Conservation (phyloP, 2,329 filamentous ascomycete species). For the Beauveria pseudobassiana region DNA sequence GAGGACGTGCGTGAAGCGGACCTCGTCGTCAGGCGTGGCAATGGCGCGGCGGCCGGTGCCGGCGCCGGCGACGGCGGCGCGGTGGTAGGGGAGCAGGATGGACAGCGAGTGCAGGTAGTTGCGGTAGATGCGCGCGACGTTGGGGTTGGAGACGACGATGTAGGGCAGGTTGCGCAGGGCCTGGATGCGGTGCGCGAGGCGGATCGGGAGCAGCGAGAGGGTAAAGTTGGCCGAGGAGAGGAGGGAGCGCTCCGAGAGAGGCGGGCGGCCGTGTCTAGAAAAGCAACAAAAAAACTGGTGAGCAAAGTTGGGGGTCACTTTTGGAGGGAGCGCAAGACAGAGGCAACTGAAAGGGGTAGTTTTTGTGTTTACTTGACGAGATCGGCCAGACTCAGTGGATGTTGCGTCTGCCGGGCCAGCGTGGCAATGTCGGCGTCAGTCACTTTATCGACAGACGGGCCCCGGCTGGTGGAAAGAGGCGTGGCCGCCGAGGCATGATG, state of each 20-base stretch:
- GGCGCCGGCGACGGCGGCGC: constrained; percentile 37
- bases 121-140: constrained; percentile 88
- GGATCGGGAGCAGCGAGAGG: constrained; percentile 81
- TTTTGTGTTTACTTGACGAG: constrained; percentile 67
- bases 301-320: too few species aligned
- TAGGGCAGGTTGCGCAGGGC: constrained; percentile 89
- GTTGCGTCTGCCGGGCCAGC: constrained; percentile 69
- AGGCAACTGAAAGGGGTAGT: too few species aligned
- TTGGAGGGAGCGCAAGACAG: too few species aligned
- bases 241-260: constrained; percentile 70
- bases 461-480: constrained; percentile 12
- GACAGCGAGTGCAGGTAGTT: constrained; percentile 94
- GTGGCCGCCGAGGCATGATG: neutral
- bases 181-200: constrained; percentile 88
- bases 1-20: constrained; percentile 84
- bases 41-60: constrained; percentile 29
- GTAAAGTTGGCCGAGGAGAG: constrained; percentile 94
- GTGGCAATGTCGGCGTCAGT: constrained; percentile 70
- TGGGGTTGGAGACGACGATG: constrained; percentile 96
- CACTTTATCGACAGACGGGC: constrained; percentile 25
- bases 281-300: neutral
- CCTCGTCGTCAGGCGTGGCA: constrained; percentile 72
- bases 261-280: constrained; percentile 67
- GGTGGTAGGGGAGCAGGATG: constrained; percentile 73
- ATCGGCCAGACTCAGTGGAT: constrained; percentile 78